A percentile compares a stretch with the other conserved stretches of the same genome.
phyloP scores from a whole-genome alignment of 2,329 filamentous ascomycete species.

The Plectosphaerella plurivora region DNA sequence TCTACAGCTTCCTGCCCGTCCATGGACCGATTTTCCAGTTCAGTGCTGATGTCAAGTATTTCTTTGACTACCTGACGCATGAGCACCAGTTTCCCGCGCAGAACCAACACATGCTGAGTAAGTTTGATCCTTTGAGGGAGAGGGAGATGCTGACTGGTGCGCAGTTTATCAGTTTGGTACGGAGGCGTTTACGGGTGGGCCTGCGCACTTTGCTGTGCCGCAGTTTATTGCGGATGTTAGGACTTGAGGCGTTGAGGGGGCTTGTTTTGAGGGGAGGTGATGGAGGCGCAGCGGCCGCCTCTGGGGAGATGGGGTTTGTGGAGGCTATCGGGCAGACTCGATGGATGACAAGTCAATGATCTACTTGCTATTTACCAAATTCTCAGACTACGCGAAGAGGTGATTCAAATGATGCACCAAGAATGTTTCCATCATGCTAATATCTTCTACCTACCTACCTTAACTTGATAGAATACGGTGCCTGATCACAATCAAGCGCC shows the following conservation, averaged over 20 bases:
- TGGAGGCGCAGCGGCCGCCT: too few species aligned
- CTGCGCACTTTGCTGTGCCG: constrained; percentile 14
- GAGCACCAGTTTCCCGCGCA: constrained; percentile 33
- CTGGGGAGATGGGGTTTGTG: too few species aligned
- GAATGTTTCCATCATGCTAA: too few species aligned
- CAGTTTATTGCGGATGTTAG: constrained; percentile 14
- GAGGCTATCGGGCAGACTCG: too few species aligned
- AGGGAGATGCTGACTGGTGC: neutral
- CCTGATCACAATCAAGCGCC: too few species aligned
- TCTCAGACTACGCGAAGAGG: too few species aligned
- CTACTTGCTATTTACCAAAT: too few species aligned
- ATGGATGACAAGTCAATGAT: too few species aligned
- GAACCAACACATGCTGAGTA: constrained; percentile 19
- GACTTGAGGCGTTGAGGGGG: neutral
- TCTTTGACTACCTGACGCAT: constrained; percentile 44
- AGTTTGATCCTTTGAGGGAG: neutral
- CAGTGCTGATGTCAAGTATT: constrained; percentile 47
- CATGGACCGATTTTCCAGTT: constrained; percentile 39
- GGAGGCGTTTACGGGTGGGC: constrained; percentile 18
- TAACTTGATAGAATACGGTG: too few species aligned
- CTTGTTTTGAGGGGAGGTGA: neutral
- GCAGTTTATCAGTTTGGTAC: constrained; percentile 18
- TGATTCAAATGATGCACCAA: too few species aligned
- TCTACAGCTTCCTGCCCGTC: constrained; percentile 42
- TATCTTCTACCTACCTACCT: too few species aligned